Evolutionary conservation across 805 yeast species (phyloP).

Genomic region (Yarrowia yakushimensis): DNA sequence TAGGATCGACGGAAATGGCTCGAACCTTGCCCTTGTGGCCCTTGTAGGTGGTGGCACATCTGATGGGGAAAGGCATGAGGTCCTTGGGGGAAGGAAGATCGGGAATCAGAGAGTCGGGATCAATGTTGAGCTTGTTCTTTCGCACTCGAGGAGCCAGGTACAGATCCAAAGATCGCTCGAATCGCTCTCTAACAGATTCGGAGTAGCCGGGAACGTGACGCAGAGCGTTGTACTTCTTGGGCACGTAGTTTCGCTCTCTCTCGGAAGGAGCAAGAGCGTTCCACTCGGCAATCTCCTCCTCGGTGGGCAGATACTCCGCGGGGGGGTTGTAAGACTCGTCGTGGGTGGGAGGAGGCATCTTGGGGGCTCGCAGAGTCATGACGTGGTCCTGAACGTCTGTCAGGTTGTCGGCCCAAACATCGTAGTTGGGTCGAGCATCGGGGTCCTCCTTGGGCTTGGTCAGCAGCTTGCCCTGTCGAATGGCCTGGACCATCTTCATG

Average conservation of each 20-base stretch:
- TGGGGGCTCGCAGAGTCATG: conserved; percentile 93
- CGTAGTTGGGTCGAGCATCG: conserved; percentile 54
- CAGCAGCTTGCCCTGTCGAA: conserved; percentile 90
- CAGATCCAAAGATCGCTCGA: conserved; percentile 89
- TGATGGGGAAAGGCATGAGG: conserved; percentile 92
- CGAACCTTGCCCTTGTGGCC: conserved; percentile 87
- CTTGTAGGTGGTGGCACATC: conserved; percentile 73
- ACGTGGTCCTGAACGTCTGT: conserved; percentile 68
- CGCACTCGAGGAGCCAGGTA: conserved; percentile 96
- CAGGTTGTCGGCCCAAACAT: conserved; percentile 77
- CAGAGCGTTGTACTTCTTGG: conserved; percentile 74
- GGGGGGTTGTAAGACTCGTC: conserved; percentile 98
- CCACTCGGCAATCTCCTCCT: conserved; percentile 74
- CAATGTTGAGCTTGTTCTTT: conserved; percentile 83
- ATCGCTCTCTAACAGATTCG: conserved; percentile 80
- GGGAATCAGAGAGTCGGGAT: conserved; percentile 93
- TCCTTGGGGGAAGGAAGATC: conserved; percentile 96
- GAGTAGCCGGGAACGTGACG: conserved; percentile 93
- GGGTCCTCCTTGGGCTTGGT: conserved; percentile 61
- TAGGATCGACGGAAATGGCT: conserved; percentile 77
- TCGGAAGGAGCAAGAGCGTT: conserved; percentile 67
- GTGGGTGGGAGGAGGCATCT: conserved; percentile 90
- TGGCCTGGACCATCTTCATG: conserved; percentile 94
- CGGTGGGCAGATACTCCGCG: conserved; percentile 79
- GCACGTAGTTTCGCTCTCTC: conserved; percentile 73